Percentiles rank a stretch among this genome's conserved stretches.
phyloP scores from a whole-genome alignment of 495 filamentous ascomycete species.

The Tuber melanosporum region DNA sequence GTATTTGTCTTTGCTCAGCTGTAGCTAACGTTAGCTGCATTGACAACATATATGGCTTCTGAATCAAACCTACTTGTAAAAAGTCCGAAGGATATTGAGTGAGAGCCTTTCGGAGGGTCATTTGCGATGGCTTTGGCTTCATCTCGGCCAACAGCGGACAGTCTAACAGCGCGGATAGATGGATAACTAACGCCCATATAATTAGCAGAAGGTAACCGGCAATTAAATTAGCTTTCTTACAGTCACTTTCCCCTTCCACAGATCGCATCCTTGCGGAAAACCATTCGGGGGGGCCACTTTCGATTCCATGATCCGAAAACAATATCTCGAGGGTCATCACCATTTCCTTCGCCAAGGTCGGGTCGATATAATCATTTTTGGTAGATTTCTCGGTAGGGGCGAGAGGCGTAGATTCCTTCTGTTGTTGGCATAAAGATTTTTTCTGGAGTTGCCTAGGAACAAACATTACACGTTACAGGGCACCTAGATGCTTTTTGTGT shows the following conservation, averaged over 20 bases:
- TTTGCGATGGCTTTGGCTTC: slow-evolving; percentile 41
- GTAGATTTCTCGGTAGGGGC: slow-evolving; percentile 18
- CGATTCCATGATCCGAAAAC: slow-evolving; percentile 41
- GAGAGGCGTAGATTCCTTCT: slow-evolving; percentile 13
- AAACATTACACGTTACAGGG: slow-evolving; percentile 40
- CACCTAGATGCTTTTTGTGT: slow-evolving; percentile 2
- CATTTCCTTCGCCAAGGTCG: slow-evolving; percentile 27
- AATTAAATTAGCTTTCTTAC: slow-evolving; percentile 25
- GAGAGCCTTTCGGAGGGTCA: slow-evolving; percentile 39
- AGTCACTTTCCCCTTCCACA: slow-evolving; percentile 42
- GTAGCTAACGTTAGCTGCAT: background rate
- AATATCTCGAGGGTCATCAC: slow-evolving; percentile 43
- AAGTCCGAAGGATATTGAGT: slow-evolving; percentile 20
- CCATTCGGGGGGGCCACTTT: slow-evolving; percentile 39
- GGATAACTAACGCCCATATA: slow-evolving; percentile 39
- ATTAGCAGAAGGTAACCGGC: slow-evolving; percentile 9
- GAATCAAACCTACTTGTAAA: slow-evolving; percentile 15
- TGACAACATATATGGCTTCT: background rate
- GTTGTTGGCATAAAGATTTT: slow-evolving; percentile 10
- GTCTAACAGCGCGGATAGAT: slow-evolving; percentile 43
- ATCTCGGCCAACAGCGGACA: slow-evolving; percentile 38
- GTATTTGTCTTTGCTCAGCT: slow-evolving; percentile 40
- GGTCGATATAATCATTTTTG: slow-evolving; percentile 15
- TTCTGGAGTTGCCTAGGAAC: slow-evolving; percentile 42
- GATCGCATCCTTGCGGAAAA: slow-evolving; percentile 36